phyloP scores from a whole-genome alignment of 23 red algal species.

The Gracilaria gracilis region DNA sequence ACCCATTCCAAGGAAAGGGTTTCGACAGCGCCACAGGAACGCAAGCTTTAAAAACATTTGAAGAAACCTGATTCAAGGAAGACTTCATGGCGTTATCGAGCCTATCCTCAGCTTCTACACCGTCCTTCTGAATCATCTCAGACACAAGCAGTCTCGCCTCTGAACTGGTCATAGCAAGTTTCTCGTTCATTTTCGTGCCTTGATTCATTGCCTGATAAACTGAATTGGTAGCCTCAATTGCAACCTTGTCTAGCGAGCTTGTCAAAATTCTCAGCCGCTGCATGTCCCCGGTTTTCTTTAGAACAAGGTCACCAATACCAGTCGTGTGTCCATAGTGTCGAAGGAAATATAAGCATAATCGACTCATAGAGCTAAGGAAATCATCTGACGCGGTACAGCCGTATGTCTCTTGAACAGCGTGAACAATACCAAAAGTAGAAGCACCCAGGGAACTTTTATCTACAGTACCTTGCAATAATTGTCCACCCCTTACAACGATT shows the following conservation, averaged over 20 bases:
- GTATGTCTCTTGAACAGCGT: slow-evolving; percentile 87
- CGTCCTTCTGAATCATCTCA: slow-evolving; percentile 57
- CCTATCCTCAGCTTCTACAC: slow-evolving; percentile 69
- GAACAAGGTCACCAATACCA: slow-evolving; percentile 88
- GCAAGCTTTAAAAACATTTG: slow-evolving; percentile 80
- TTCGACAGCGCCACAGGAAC: slow-evolving; percentile 70
- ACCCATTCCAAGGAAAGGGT: slow-evolving; percentile 92
- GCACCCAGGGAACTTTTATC: slow-evolving; percentile 95
- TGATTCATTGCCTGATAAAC: slow-evolving; percentile 50
- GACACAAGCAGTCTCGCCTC: slow-evolving; percentile 54
- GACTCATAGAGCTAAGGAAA: slow-evolving; percentile 87
- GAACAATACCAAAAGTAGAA: slow-evolving; percentile 88
- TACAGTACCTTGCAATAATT: slow-evolving; percentile 83
- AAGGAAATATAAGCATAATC: slow-evolving; percentile 86
- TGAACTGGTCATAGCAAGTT: slow-evolving; percentile 4
- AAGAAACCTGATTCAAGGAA: slow-evolving; percentile 69
- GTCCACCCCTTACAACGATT: slow-evolving; percentile 80
- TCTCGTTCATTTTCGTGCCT: slow-evolving; percentile 14
- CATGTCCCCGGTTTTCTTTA: slow-evolving; percentile 62
- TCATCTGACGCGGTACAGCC: slow-evolving; percentile 79
- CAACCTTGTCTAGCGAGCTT: slow-evolving; percentile 28
- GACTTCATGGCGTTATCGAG: slow-evolving; percentile 90
- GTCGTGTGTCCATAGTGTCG: slow-evolving; percentile 89
- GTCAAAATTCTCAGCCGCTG: slow-evolving; percentile 49
- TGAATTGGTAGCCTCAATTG: slow-evolving; percentile 51